Evolutionary conservation across 176 grass and related monocot species (phyloP).

Genomic region (Eragrostis curvula): DNA sequence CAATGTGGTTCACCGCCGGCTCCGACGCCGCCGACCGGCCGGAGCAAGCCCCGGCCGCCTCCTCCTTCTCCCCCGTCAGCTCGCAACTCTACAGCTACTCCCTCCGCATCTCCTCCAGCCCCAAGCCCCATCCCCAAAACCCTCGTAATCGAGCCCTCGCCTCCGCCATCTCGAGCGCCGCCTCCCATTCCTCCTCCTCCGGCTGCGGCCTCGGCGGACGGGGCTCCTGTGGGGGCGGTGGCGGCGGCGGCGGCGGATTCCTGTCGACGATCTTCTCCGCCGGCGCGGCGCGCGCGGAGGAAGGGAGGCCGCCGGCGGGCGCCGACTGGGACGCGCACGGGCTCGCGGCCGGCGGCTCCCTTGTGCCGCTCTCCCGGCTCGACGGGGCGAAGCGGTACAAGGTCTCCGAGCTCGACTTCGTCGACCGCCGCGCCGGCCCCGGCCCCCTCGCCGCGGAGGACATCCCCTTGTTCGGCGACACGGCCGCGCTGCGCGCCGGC

Average conservation of each 20-base stretch:
- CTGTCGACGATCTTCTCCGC: slow-evolving; percentile 64
- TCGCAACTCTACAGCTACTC: no score
- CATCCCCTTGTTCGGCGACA: slow-evolving; percentile 70
- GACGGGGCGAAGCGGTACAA: slow-evolving; percentile 85
- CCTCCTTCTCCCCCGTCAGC: no score
- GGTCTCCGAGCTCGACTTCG: slow-evolving; percentile 87
- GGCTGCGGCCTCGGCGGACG: slow-evolving; percentile 47
- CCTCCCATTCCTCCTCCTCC: background rate
- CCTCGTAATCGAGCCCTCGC: no score
- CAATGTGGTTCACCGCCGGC: no score
- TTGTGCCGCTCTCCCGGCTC: slow-evolving; percentile 65
- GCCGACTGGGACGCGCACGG: slow-evolving; percentile 75
- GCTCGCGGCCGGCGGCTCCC: slow-evolving; percentile 48
- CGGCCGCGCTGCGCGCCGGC: slow-evolving; percentile 79
- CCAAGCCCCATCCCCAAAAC: no score
- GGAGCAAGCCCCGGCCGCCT: no score
- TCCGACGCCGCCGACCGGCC: no score
- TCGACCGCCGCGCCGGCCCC: slow-evolving; percentile 32
- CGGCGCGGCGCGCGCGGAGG: slow-evolving; percentile 65
- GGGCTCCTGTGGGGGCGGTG: no score
- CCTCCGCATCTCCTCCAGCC: no score
- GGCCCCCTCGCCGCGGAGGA: slow-evolving; percentile 46
- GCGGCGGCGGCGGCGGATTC: slow-evolving; percentile 62
- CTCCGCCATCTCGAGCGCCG: no score
- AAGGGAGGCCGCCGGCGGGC: slow-evolving; percentile 34